Conservation (phyloP, 1,284 basidiomycete species). For the Irpex sp. region DNA sequence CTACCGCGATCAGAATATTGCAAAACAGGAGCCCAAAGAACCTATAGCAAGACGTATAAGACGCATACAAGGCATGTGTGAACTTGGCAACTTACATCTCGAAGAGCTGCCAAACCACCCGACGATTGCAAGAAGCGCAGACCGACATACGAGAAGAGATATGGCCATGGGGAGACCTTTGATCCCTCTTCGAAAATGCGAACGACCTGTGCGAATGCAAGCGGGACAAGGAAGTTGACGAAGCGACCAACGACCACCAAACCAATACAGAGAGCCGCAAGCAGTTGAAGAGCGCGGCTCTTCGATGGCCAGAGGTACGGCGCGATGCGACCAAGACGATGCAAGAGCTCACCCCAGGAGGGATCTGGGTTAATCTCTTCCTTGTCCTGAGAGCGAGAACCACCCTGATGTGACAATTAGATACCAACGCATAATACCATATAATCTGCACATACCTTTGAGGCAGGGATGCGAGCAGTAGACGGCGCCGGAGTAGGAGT, state of each 20-base stretch:
- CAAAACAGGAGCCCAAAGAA: slow-evolving; percentile 81
- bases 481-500: slow-evolving; percentile 62
- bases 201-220: slow-evolving; percentile 70
- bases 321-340: slow-evolving; percentile 56
- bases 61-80: background rate
- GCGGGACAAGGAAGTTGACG: slow-evolving; percentile 72
- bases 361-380: slow-evolving; percentile 60
- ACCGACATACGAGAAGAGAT: slow-evolving; percentile 58
- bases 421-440: slow-evolving; percentile 2
- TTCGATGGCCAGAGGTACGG: slow-evolving; percentile 85
- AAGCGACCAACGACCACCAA: slow-evolving; percentile 73
- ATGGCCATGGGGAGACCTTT: slow-evolving; percentile 53
- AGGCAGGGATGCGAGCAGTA: slow-evolving; percentile 21
- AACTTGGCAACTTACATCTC: slow-evolving; percentile 45
- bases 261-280: slow-evolving; percentile 67
- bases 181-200: slow-evolving; percentile 48
- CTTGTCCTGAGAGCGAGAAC: slow-evolving; percentile 33
- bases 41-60: slow-evolving; percentile 31
- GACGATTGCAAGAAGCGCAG: slow-evolving; percentile 66
- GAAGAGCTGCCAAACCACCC: slow-evolving; percentile 68
- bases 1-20: slow-evolving; percentile 75
- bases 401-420: background rate
- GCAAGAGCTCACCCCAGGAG: slow-evolving; percentile 60
- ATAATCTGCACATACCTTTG: slow-evolving; percentile 19
- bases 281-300: slow-evolving; percentile 57